These are phyloP conservation scores for Cornus suecica DNA, from an alignment of 148 eudicot genomes.

Conservation along the genomic window DNA sequence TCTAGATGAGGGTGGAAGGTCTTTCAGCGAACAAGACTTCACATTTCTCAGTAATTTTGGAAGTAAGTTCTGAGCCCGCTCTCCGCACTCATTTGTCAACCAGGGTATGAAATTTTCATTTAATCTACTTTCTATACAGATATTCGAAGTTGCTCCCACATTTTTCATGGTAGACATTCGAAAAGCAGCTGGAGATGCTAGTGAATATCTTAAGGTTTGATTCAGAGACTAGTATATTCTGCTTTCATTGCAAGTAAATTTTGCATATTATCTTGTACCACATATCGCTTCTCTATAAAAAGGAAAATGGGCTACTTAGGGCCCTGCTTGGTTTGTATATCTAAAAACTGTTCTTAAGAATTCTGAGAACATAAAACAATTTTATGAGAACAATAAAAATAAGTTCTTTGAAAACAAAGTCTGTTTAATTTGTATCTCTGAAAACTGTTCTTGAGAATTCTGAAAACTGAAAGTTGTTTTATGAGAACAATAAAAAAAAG, in stretches of 20 bases:
- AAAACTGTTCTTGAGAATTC: too few species aligned
- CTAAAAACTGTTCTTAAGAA: too few species aligned
- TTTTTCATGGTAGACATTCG: slow-evolving; percentile 90
- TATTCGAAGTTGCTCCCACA: slow-evolving; percentile 81
- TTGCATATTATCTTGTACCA: background rate
- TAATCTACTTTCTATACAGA: slow-evolving; percentile 27
- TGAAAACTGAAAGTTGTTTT: too few species aligned
- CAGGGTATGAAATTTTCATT: background rate
- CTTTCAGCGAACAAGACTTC: slow-evolving; percentile 70
- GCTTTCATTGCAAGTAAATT: background rate
- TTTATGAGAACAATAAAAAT: too few species aligned
- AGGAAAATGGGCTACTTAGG: too few species aligned
- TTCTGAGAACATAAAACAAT: too few species aligned
- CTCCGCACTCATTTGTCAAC: background rate
- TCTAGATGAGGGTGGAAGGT: slow-evolving; percentile 96
- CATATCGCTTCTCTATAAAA: background rate
- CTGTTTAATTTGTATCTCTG: too few species aligned
- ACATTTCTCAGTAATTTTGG: slow-evolving; percentile 74
- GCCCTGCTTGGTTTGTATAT: too few species aligned
- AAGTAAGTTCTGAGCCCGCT: slow-evolving; percentile 44
- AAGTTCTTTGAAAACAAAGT: too few species aligned
- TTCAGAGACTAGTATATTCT: too few species aligned
- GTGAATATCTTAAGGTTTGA: slow-evolving; percentile 67
- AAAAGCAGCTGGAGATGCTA: slow-evolving; percentile 72
- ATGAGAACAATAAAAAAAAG: too few species aligned